These are phyloP conservation scores for Agaricus sinodeliciosus DNA, from an alignment of 768 basidiomycete genomes.

Conservation along the genomic window DNA sequence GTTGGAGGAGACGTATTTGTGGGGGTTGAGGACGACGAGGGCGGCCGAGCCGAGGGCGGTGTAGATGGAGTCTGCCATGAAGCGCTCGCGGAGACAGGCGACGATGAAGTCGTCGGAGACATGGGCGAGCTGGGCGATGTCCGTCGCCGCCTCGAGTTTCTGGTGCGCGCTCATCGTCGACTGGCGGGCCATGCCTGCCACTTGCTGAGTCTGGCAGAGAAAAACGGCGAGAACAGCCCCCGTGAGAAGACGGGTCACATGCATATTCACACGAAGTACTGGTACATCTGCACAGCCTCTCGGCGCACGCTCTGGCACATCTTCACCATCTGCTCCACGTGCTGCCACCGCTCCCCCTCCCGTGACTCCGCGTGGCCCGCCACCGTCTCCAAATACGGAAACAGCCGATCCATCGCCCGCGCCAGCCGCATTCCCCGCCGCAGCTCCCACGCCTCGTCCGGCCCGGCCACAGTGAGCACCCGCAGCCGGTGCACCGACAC, in stretches of 20 bases:
- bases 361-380: conserved; percentile 12
- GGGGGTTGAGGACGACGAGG: conserved; percentile 86
- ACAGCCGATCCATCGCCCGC: conserved; percentile 20
- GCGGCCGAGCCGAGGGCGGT: conserved; percentile 64
- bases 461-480: conserved; percentile 17
- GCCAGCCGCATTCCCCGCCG: conserved; percentile 20
- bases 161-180: conserved; percentile 46
- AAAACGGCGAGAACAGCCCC: background rate
- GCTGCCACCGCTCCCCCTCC: conserved; percentile 20
- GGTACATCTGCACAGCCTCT: conserved; percentile 16
- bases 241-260: background rate
- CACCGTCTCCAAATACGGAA: conserved; percentile 17
- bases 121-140: conserved; percentile 61
- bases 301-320: conserved; percentile 22
- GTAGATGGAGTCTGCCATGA: conserved; percentile 80
- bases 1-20: conserved; percentile 82
- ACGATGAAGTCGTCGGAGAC: conserved; percentile 82
- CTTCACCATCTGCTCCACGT: conserved; percentile 22
- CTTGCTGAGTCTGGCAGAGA: background rate
- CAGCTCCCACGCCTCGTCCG: conserved; percentile 19
- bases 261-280: background rate
- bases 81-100: conserved; percentile 78
- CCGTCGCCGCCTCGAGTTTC: conserved; percentile 64
- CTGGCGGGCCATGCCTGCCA: conserved; percentile 23
- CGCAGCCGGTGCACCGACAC: conserved; percentile 15